Base-by-base conservation (phyloP, 352 stramenopile genomes). In the Phytophthora vignae region DNA sequence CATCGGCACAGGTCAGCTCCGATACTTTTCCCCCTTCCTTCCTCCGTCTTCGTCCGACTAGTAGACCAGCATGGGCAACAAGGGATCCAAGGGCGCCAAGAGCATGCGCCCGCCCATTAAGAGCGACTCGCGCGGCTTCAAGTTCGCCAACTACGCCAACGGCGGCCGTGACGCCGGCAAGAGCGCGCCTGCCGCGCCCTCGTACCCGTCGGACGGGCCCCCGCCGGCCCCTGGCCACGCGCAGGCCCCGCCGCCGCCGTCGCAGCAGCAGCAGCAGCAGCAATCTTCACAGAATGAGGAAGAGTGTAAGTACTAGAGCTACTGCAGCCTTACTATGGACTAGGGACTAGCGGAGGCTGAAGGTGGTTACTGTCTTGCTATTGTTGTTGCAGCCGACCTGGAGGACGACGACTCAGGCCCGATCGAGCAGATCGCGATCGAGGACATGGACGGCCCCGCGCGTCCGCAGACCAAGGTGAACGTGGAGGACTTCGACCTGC, bases 401-500 rank as follows among this genome's bases (percentile, higher is more conserved):
- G 89, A 96, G 22, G 90, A 96, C 62, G 87, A 95, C 67, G 87
- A 92, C 77, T 93, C 87, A 19, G 88, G 87, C 25, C 87, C 89
- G 29, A 78, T 85, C 31, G 90, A 96, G 74, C 87, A 93, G 63
- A 76, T 96, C 54, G 64, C 82, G 11, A 95, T 96, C 64, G 85
- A 96, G 76, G 90, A 96, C 60, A 83, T 95, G 55, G 89, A 90
- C 60, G 81, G 81, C 31, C 76, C 79, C n/a, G 73, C 77, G 6
- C 81, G 85, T 2, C 83, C 80, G 19, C 80, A 86, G 73, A 78
- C 78, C 44, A 97, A 97, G 79, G 86, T 98, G 53, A 93, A 88
- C 63, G 89, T 98, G 52, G 89, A 97, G 67, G 92, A 98, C 81
- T 98, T 98, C 78, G 90, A 98, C 65, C 69, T 98, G 74, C 85